Evolutionary conservation across 257 asterid species (phyloP).

Genomic region (Solanum etuberosum): DNA sequence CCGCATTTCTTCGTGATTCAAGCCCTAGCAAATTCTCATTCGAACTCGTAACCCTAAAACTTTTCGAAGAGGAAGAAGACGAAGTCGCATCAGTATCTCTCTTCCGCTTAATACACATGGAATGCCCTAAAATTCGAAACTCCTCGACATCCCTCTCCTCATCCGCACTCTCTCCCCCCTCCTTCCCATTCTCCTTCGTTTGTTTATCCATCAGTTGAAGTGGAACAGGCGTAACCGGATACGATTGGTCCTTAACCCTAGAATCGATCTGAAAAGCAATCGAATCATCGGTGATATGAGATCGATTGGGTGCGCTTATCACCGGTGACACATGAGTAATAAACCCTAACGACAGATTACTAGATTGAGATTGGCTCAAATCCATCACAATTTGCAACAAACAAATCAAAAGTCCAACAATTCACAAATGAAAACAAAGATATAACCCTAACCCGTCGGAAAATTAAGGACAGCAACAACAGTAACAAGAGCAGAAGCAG

Average conservation of each 20-base stretch:
- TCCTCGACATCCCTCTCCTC: slow-evolving; percentile 42
- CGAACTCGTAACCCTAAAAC: slow-evolving; percentile 15
- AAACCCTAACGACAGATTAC: slow-evolving; percentile 51
- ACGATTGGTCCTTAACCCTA: slow-evolving; percentile 22
- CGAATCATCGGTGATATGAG: slow-evolving; percentile 36
- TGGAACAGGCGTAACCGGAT: slow-evolving; percentile 36
- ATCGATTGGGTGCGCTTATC: slow-evolving; percentile 13
- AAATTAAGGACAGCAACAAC: slow-evolving; percentile 3
- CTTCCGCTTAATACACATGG: slow-evolving; percentile 60
- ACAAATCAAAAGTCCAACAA: background rate
- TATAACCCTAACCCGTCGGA: background rate
- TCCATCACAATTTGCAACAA: slow-evolving; percentile 29
- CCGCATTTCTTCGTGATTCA: slow-evolving; percentile 42
- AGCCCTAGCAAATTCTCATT: slow-evolving; percentile 16
- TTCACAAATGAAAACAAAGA: background rate
- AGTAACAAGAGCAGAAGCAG: slow-evolving; percentile 14
- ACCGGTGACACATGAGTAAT: slow-evolving; percentile 35
- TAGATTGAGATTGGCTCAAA: slow-evolving; percentile 42
- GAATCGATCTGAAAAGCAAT: slow-evolving; percentile 61
- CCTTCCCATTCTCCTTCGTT: slow-evolving; percentile 16
- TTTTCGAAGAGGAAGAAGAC: slow-evolving; percentile 21
- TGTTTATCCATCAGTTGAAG: slow-evolving; percentile 69
- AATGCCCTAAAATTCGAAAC: slow-evolving; percentile 57
- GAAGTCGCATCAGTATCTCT: slow-evolving; percentile 42
- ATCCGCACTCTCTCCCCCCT: slow-evolving; percentile 14